phyloP scores from a whole-genome alignment of 2,329 filamentous ascomycete genomes.

The Exophiala mesophila region DNA sequence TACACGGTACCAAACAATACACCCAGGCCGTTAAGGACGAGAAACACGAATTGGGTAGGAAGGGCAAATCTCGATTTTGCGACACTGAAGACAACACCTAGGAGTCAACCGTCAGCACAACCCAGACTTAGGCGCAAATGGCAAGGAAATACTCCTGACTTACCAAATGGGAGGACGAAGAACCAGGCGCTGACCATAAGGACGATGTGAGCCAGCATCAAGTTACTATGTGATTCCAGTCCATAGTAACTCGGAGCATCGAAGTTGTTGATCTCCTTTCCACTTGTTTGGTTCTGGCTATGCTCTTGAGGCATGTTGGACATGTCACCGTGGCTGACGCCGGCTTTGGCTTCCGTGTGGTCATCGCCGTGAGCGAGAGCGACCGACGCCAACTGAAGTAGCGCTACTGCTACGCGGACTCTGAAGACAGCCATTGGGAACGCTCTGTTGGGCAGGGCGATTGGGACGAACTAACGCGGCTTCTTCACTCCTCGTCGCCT shows the following conservation, averaged over 20 bases:
- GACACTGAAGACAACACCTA: constrained; percentile 84
- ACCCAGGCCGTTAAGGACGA: constrained; percentile 59
- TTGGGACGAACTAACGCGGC: too few relatives aligned
- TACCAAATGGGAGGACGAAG: constrained; percentile 67
- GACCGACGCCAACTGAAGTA: constrained; percentile 21
- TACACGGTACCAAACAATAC: constrained; percentile 65
- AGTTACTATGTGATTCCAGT: constrained; percentile 32
- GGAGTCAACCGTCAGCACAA: too few relatives aligned
- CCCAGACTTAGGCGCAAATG: too few relatives aligned
- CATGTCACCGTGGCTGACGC: constrained; percentile 9
- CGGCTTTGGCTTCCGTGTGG: constrained; percentile 3
- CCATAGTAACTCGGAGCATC: constrained; percentile 39
- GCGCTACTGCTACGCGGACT: constrained; percentile 21
- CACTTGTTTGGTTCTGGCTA: constrained; percentile 5
- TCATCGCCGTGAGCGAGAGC: constrained; percentile 23
- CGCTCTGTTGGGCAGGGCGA: too few relatives aligned
- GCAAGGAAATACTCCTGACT: too few relatives aligned
- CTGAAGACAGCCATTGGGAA: constrained; percentile 19
- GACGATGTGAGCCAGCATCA: constrained; percentile 64
- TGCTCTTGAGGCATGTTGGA: constrained; percentile 18
- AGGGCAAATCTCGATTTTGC: constrained; percentile 71
- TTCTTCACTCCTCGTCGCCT: too few relatives aligned
- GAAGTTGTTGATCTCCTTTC: constrained; percentile 26
- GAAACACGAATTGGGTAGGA: constrained; percentile 62
- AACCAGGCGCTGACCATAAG: constrained; percentile 70